Conservation (phyloP, 2,329 filamentous ascomycete species). For the Hortaea werneckii region DNA sequence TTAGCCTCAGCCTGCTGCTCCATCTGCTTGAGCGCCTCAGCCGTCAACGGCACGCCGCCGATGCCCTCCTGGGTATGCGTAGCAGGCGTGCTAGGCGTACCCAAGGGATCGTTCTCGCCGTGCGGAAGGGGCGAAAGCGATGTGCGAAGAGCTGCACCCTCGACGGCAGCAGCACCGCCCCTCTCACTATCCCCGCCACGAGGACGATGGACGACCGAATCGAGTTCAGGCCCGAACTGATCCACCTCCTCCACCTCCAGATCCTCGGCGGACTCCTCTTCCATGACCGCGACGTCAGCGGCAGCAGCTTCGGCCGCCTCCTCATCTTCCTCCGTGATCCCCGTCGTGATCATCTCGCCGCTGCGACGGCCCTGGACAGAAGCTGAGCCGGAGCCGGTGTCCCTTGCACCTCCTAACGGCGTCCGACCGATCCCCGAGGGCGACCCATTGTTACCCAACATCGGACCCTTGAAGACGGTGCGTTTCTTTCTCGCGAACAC, state of each 20-base stretch:
- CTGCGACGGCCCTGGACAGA: conserved; percentile 54
- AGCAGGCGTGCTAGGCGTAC: not conserved
- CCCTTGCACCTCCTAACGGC: not conserved
- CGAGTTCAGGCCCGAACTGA: conserved; percentile 20
- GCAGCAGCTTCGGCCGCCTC: conserved; percentile 14
- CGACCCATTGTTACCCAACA: conserved; percentile 39
- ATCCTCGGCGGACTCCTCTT: conserved; percentile 4
- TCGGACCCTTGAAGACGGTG: conserved; percentile 72
- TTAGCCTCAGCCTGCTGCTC: conserved; percentile 2
- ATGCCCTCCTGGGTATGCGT: not conserved
- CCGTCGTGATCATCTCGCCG: conserved; percentile 59
- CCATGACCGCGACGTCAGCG: not conserved
- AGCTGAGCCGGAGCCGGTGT: conserved; percentile 39
- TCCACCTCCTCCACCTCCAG: conserved; percentile 13
- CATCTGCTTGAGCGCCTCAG: conserved; percentile 15
- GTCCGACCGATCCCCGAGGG: conserved; percentile 14
- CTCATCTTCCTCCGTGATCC: conserved; percentile 22
- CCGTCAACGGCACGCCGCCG: conserved; percentile 16
- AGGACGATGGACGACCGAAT: not conserved
- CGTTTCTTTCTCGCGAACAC: conserved; percentile 75
- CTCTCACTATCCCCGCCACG: not conserved
- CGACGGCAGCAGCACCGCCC: not conserved
- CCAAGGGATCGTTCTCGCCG: not conserved
- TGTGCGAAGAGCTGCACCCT: not conserved
- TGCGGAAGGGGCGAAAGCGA: not conserved